Evolutionary conservation across 1,284 basidiomycete genomes (phyloP).

Genomic region (Hemileia vastatrix): DNA sequence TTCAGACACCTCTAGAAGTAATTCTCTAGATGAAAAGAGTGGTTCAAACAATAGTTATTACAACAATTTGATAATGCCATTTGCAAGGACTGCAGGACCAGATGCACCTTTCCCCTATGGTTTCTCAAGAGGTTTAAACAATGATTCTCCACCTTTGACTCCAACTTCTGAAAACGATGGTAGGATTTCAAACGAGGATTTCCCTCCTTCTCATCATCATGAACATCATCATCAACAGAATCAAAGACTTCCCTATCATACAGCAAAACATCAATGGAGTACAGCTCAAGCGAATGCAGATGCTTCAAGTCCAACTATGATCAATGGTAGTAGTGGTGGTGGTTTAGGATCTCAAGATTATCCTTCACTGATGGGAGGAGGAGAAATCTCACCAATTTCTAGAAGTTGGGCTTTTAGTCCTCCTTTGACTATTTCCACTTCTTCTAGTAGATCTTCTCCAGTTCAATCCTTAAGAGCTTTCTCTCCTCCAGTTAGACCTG

Average conservation of each 20-base stretch:
- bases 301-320: constrained; percentile 2
- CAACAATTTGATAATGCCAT: too few relatives aligned
- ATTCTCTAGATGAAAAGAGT: too few relatives aligned
- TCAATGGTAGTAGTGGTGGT: background rate
- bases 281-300: constrained; percentile 34
- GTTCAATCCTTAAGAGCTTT: too few relatives aligned
- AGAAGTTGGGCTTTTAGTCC: constrained; percentile 27
- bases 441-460: constrained; percentile 25
- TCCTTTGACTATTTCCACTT: constrained; percentile 24
- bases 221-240: background rate
- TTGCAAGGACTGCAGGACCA: too few relatives aligned
- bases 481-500: too few relatives aligned
- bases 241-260: background rate
- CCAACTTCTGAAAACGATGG: constrained; percentile 31
- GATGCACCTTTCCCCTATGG: too few relatives aligned
- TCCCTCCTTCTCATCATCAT: background rate
- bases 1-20: too few relatives aligned
- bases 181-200: constrained; percentile 26
- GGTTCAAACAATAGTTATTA: too few relatives aligned
- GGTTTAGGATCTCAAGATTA: background rate
- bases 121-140: too few relatives aligned
- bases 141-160: constrained; percentile 36
- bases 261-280: constrained; percentile 30
- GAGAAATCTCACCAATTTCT: background rate
- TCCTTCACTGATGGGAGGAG: constrained; percentile 1